These are phyloP conservation scores for Globisporangium polare DNA, from an alignment of 352 stramenopile species.

Conservation along the genomic window DNA sequence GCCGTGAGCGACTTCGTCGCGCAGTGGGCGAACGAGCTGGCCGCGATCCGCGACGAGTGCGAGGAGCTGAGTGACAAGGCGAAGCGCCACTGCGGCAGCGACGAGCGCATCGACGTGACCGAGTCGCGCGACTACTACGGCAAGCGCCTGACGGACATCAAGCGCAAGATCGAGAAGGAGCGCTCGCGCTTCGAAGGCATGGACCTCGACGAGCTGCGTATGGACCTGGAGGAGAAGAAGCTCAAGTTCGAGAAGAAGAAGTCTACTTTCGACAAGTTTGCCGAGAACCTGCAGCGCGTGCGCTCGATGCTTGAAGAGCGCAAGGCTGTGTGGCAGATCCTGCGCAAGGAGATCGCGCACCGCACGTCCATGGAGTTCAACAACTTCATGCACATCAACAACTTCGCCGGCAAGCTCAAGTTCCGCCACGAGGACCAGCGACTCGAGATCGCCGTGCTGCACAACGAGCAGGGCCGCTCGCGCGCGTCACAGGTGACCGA, in stretches of 20 bases:
- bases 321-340: slow-evolving; percentile 66
- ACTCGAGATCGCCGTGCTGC: slow-evolving; percentile 76
- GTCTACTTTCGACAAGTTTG: slow-evolving; percentile 53
- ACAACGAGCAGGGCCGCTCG: slow-evolving; percentile 71
- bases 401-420: slow-evolving; percentile 81
- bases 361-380: slow-evolving; percentile 83
- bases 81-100: slow-evolving; percentile 42
- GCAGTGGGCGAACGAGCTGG: slow-evolving; percentile 49
- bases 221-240: slow-evolving; percentile 72
- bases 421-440: slow-evolving; percentile 75
- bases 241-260: slow-evolving; percentile 73
- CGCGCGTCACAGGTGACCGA: slow-evolving; percentile 89
- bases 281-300: slow-evolving; percentile 56
- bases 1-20: slow-evolving; percentile 41
- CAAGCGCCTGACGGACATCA: slow-evolving; percentile 74
- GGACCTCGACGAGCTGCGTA: slow-evolving; percentile 67
- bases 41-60: slow-evolving; percentile 48
- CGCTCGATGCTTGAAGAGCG: slow-evolving; percentile 73
- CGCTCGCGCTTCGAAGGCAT: slow-evolving; percentile 77
- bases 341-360: slow-evolving; percentile 76
- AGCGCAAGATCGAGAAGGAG: slow-evolving; percentile 72
- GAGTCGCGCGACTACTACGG: slow-evolving; percentile 77
- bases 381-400: slow-evolving; percentile 80
- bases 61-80: slow-evolving; percentile 59
- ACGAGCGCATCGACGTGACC: slow-evolving; percentile 56